A percentile compares a stretch with the other conserved stretches of the same genome.
phyloP scores from a whole-genome alignment of 176 grass and related monocot species.

The Alloteropsis semialata region DNA sequence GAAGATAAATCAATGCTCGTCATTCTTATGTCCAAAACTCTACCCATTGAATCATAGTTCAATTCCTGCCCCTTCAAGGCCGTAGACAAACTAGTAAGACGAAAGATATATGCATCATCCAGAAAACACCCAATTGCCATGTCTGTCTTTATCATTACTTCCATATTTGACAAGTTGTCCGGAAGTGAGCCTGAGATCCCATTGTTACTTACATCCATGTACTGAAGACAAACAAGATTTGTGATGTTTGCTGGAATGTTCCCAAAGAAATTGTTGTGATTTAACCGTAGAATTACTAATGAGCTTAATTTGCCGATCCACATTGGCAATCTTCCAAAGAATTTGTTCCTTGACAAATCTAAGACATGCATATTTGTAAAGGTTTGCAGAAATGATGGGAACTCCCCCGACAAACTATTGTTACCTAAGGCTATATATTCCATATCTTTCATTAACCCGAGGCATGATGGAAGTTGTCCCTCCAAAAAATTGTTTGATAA shows the following conservation, averaged over 20 bases:
- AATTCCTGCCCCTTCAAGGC: not conserved
- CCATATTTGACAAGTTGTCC: not conserved
- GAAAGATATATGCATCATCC: not conserved
- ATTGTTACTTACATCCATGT: conserved; percentile 33
- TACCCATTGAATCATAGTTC: not conserved
- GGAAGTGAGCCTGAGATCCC: conserved; percentile 33
- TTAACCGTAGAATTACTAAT: conserved; percentile 12
- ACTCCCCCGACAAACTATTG: not conserved
- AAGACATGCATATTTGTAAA: not conserved
- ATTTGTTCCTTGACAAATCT: not conserved
- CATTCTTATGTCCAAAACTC: not conserved
- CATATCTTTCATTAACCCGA: not conserved
- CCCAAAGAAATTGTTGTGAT: conserved; percentile 43
- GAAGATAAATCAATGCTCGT: conserved; percentile 29
- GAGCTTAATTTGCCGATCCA: not conserved
- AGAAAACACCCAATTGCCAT: not conserved
- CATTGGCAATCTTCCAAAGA: not conserved
- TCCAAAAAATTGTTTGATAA: not conserved
- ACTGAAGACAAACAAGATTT: conserved; percentile 13
- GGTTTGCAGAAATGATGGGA: not conserved
- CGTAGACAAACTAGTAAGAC: not conserved
- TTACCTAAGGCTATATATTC: not conserved
- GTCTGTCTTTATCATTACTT: not conserved
- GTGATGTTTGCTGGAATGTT: conserved; percentile 24
- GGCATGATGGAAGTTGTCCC: not conserved